These are phyloP conservation scores for Amaranthus palmeri DNA, from an alignment of 148 eudicot species.

Conservation along the genomic window DNA sequence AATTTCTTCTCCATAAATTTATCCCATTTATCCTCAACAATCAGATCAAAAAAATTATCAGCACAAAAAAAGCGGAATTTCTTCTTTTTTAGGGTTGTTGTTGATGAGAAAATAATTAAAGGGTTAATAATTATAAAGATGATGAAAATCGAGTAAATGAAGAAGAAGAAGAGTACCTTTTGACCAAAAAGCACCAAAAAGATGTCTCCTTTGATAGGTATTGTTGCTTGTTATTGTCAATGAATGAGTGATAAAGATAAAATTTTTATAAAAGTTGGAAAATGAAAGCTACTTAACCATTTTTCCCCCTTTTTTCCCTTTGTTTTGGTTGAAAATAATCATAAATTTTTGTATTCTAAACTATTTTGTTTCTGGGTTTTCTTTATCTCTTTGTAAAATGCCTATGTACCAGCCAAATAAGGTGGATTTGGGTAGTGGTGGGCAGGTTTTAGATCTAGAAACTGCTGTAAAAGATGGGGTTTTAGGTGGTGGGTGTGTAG, in stretches of 20 bases:
- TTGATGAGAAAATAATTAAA: not conserved
- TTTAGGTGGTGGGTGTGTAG: constrained; percentile 37
- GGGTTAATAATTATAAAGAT: constrained; percentile 10
- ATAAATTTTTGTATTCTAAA: too few relatives aligned
- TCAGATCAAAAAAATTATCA: not conserved
- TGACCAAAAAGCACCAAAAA: constrained; percentile 32
- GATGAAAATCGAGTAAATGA: constrained; percentile 5
- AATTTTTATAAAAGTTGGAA: not conserved
- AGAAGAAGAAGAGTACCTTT: constrained; percentile 37
- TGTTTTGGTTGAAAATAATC: not conserved
- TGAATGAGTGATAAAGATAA: constrained; percentile 16
- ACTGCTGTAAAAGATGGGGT: constrained; percentile 81
- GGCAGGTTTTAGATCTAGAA: constrained; percentile 65
- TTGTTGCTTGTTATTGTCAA: constrained; percentile 32
- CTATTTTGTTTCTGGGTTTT: not conserved
- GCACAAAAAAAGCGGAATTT: not conserved
- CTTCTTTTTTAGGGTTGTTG: not conserved
- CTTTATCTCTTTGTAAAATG: constrained; percentile 22
- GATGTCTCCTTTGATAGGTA: constrained; percentile 33
- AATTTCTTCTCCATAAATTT: not conserved
- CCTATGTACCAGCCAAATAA: constrained; percentile 48
- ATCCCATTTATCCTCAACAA: not conserved
- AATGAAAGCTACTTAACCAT: not conserved
- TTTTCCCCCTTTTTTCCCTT: not conserved
- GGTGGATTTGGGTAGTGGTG: constrained; percentile 51